phyloP scores from a whole-genome alignment of 768 basidiomycete genomes.

The Gyrodon lividus region DNA sequence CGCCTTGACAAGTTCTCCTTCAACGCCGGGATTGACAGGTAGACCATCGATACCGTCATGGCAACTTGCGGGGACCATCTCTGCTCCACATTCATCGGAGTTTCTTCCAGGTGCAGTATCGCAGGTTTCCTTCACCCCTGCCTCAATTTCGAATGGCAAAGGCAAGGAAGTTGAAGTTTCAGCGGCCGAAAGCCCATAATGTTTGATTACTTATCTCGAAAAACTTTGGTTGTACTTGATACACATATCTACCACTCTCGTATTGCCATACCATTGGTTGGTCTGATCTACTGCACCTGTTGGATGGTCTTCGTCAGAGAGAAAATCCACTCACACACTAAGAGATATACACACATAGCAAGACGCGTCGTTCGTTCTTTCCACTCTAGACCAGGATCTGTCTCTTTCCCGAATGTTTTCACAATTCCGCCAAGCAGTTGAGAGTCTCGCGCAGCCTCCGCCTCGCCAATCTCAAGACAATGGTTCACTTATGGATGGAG shows the following conservation, averaged over 20 bases:
- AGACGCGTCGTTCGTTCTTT: too few relatives aligned
- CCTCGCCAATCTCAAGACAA: slow-evolving; percentile 40
- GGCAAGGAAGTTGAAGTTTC: slow-evolving; percentile 51
- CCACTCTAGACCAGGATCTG: too few relatives aligned
- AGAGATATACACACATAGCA: too few relatives aligned
- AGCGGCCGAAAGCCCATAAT: slow-evolving; percentile 18
- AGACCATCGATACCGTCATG: slow-evolving; percentile 85
- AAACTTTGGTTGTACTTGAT: too few relatives aligned
- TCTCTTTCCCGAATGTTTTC: slow-evolving; percentile 76
- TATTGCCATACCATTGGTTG: too few relatives aligned
- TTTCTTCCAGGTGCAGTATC: slow-evolving; percentile 13
- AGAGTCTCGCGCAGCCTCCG: slow-evolving; percentile 55
- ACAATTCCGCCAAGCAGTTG: slow-evolving; percentile 71
- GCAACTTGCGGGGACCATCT: slow-evolving; percentile 63
- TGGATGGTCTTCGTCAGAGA: too few relatives aligned
- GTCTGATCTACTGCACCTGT: too few relatives aligned
- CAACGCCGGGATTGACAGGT: slow-evolving; percentile 50
- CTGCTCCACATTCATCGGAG: slow-evolving; percentile 20
- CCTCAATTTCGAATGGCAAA: slow-evolving; percentile 43
- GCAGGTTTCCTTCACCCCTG: slow-evolving; percentile 16
- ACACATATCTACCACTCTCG: too few relatives aligned
- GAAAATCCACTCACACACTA: too few relatives aligned
- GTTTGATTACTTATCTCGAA: background rate
- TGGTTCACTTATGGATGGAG: slow-evolving; percentile 20
- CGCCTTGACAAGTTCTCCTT: slow-evolving; percentile 44